These are phyloP conservation scores for Nannizzia gypsea DNA, from an alignment of 2,329 filamentous ascomycete species.

Conservation along the genomic window DNA sequence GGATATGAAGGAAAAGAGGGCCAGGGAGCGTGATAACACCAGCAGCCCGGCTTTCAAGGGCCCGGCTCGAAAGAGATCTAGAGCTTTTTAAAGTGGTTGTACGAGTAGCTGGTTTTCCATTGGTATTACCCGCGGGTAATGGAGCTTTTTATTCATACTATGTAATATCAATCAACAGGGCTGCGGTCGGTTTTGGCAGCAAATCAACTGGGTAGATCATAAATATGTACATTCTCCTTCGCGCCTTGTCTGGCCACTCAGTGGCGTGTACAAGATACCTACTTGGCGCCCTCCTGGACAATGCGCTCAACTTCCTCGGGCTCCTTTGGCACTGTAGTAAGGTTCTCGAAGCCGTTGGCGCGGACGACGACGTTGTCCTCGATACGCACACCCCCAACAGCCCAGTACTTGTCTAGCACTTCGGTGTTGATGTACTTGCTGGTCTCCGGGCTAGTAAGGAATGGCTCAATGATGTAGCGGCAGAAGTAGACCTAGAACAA, in stretches of 20 bases:
- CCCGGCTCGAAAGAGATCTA: constrained; percentile 30
- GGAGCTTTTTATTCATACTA: neutral
- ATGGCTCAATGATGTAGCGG: constrained; percentile 73
- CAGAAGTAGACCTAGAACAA: constrained; percentile 69
- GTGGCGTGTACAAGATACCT: neutral
- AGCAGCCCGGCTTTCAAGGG: constrained; percentile 25
- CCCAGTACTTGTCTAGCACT: constrained; percentile 69
- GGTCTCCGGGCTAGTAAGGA: constrained; percentile 59
- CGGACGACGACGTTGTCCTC: constrained; percentile 85
- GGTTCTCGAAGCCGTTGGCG: constrained; percentile 64
- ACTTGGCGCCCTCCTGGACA: constrained; percentile 14
- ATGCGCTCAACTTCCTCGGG: constrained; percentile 50
- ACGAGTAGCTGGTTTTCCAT: neutral
- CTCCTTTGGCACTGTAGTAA: constrained; percentile 69
- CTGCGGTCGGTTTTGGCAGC: neutral
- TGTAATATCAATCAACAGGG: neutral
- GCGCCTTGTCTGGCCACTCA: neutral
- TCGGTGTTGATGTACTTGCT: constrained; percentile 62
- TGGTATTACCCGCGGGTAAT: too few relatives aligned
- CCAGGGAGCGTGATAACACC: constrained; percentile 24
- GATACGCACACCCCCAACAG: constrained; percentile 82
- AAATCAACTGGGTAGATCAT: neutral
- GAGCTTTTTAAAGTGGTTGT: constrained; percentile 4
- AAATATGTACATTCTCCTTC: constrained; percentile 1
- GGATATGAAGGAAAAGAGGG: constrained; percentile 35